phyloP scores from a whole-genome alignment of 148 eudicot species.

The Arctostaphylos glauca region DNA sequence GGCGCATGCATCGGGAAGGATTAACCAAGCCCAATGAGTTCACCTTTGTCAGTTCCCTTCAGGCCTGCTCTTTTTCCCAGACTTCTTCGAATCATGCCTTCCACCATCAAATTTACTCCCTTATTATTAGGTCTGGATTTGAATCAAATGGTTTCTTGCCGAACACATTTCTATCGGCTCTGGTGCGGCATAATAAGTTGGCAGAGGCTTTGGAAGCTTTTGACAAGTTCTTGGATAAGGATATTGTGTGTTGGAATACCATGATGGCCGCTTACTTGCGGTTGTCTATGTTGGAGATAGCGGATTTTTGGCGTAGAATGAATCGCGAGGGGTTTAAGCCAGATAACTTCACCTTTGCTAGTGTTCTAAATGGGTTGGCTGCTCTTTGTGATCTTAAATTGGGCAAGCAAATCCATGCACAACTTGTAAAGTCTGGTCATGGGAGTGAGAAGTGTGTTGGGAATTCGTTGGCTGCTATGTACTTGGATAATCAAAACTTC shows the following conservation, averaged over 20 bases:
- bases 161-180: conserved; percentile 51
- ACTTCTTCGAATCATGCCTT: conserved; percentile 22
- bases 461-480: conserved; percentile 62
- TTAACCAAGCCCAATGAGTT: conserved; percentile 47
- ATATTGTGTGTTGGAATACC: conserved; percentile 68
- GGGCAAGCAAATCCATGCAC: conserved; percentile 57
- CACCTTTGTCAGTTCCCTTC: conserved; percentile 49
- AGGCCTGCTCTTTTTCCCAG: conserved; percentile 42
- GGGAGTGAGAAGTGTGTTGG: conserved; percentile 60
- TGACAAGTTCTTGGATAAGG: conserved; percentile 33
- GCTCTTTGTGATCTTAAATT: conserved; percentile 29
- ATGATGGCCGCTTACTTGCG: conserved; percentile 54
- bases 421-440: conserved; percentile 58
- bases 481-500: conserved; percentile 43
- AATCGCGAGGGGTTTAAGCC: conserved; percentile 45
- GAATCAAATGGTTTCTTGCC: conserved; percentile 37
- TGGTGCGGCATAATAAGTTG: conserved; percentile 38
- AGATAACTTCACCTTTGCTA: conserved; percentile 57
- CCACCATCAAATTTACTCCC: conserved; percentile 33
- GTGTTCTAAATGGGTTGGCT: conserved; percentile 46
- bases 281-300: conserved; percentile 32
- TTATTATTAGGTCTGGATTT: conserved; percentile 48
- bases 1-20: conserved; percentile 37
- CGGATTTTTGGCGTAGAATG: conserved; percentile 54
- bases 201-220: conserved; percentile 43